Evolutionary conservation across 208 protist genomes (phyloP).

Genomic region (Crithidia mellificae): DNA sequence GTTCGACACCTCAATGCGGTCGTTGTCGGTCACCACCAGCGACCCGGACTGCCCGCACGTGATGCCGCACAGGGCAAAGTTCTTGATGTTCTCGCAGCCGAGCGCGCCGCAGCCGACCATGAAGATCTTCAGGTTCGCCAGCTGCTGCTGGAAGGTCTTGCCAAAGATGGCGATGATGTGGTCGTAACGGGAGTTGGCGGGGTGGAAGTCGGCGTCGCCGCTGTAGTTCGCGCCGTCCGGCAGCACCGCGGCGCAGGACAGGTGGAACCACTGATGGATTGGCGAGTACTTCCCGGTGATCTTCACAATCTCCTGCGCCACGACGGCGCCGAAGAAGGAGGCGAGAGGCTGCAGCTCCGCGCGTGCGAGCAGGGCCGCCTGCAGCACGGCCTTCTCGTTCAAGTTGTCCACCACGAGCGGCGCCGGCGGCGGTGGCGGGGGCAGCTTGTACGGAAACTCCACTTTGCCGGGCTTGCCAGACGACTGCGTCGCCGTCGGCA

Average conservation of each 20-base stretch:
- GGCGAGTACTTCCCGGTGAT: slow-evolving; percentile 96
- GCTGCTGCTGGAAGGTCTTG: slow-evolving; percentile 63
- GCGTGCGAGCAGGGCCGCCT: slow-evolving; percentile 54
- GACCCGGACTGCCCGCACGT: slow-evolving; percentile 76
- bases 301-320: slow-evolving; percentile 97
- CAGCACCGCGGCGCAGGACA: slow-evolving; percentile 88
- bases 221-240: slow-evolving; percentile 49
- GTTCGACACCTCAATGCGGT: slow-evolving; percentile 99
- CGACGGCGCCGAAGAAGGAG: slow-evolving; percentile 94
- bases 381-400: slow-evolving; percentile 52
- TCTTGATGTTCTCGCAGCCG: slow-evolving; percentile 99
- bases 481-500: slow-evolving; percentile 13
- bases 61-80: slow-evolving; percentile 99
- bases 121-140: slow-evolving; percentile 83
- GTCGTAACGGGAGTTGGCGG: slow-evolving; percentile 66
- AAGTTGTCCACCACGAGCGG: slow-evolving; percentile 64
- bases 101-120: slow-evolving; percentile 99
- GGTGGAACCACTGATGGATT: slow-evolving; percentile 95
- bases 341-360: slow-evolving; percentile 90
- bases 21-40: slow-evolving; percentile 99
- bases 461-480: slow-evolving; percentile 32
- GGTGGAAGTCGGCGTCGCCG: slow-evolving; percentile 44
- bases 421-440: slow-evolving; percentile 57
- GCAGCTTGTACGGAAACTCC: slow-evolving; percentile 66
- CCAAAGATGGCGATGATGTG: slow-evolving; percentile 81